Base-by-base conservation (phyloP, 257 asterid genomes). In the Lycium ferocissimum region DNA sequence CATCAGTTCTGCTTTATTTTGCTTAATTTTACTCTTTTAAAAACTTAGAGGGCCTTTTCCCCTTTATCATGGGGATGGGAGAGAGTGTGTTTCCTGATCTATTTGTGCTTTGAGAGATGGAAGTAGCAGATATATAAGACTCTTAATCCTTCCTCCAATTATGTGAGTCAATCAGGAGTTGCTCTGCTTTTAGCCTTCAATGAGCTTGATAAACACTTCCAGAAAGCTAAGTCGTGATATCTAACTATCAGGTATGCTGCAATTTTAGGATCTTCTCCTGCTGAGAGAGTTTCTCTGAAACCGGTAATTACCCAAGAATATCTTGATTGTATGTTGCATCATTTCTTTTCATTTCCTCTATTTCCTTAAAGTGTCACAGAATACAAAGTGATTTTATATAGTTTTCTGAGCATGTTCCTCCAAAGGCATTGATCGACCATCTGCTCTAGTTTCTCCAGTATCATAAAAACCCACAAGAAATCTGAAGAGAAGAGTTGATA, bases 241-340 rank as follows among this genome's bases (percentile, higher is more conserved):
- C 40, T 45, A 45, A 73, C 59, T 88, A 84, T 83, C 95, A 96
- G 99, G 95, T 94, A 96, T 86, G 91, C 99, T 13, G 98, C 98
- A 83, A 95, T 97, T 87, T 89, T 94, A 89, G 98, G 99, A 85
- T 95, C 97, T 85, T 95, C 98, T 62, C 83, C 87, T 61, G 94
- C 89, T 51, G 93, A 87, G n/a, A 92, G 90, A 90, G 89, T 92
- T 40, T 89, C 95, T 70, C 83, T 94, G 93, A 92, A 82, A 76
- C 98, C 98, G 75, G 98, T 97, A 97, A 91, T 89, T 61, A 72
- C 91, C 85, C 80, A 69, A 86, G 40, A 76, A 73, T 33, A 73
- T 73, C 12, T 47, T 10, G 40, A 73, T 73, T 6, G 20, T 47
- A 73, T 49, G 81, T 20, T 73, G 58, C n/a, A 51, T 73, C n/a